phyloP scores from a whole-genome alignment of 2,329 filamentous ascomycete species.

The Drechslera avenae region DNA sequence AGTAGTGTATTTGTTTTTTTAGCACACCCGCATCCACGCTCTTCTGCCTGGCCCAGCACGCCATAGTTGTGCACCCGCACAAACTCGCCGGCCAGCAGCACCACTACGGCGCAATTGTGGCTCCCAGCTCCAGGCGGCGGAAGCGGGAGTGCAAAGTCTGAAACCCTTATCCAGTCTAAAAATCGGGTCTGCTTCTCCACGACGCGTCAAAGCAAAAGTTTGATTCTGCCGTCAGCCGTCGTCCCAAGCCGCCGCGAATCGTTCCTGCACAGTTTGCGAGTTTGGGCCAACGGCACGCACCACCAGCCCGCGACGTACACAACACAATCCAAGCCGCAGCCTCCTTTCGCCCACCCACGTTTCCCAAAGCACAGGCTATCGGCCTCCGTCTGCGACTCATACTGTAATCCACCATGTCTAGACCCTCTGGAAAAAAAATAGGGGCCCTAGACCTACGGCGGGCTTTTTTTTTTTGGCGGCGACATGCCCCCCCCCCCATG shows the following conservation, averaged over 20 bases:
- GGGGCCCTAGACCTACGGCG: constrained; percentile 9
- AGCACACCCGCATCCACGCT: not conserved
- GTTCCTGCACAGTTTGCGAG: constrained; percentile 8
- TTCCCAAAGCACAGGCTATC: constrained; percentile 18
- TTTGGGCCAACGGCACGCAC: constrained; percentile 6
- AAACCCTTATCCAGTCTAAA: constrained; percentile 17
- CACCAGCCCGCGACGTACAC: constrained; percentile 15
- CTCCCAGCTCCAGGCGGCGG: constrained; percentile 2
- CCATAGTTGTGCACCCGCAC: constrained; percentile 10
- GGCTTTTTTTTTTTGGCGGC: constrained; percentile 13
- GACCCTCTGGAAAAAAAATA: constrained; percentile 18
- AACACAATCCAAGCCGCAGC: constrained; percentile 18
- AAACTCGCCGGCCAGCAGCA: constrained; percentile 11
- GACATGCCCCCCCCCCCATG: constrained; percentile 6
- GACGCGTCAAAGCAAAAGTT: constrained; percentile 14
- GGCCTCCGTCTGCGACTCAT: constrained; percentile 15
- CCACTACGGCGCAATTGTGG: constrained; percentile 16
- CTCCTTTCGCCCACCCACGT: constrained; percentile 15
- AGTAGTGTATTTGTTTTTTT: not conserved
- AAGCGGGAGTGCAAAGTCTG: constrained; percentile 13
- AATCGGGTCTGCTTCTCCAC: constrained; percentile 6
- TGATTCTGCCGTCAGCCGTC: constrained; percentile 4
- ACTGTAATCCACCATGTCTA: constrained; percentile 18
- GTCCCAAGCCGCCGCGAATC: constrained; percentile 5
- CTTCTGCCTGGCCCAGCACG: constrained; percentile 3